phyloP scores from a whole-genome alignment of 208 protist genomes.

The Leishmania amazonensis region DNA sequence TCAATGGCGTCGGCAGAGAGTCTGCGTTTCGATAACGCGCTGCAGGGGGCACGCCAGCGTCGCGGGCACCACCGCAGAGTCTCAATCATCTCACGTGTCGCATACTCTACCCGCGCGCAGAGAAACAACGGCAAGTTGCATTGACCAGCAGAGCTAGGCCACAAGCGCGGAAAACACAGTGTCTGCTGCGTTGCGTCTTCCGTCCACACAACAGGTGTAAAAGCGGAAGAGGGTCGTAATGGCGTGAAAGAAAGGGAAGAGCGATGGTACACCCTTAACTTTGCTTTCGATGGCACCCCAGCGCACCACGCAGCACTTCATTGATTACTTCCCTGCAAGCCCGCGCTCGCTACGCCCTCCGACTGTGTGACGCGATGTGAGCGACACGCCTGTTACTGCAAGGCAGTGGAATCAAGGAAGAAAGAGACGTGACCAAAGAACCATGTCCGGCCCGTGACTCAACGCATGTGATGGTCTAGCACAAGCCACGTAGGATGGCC shows the following conservation, averaged over 20 bases:
- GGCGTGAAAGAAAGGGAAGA: background rate
- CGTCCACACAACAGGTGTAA: background rate
- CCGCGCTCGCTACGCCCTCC: background rate
- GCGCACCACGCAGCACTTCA: background rate
- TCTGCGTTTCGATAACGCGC: background rate
- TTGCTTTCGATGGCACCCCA: background rate
- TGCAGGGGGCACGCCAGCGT: background rate
- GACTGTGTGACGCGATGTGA: background rate
- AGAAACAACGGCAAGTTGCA: background rate
- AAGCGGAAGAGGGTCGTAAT: background rate
- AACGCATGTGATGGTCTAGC: background rate
- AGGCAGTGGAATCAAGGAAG: background rate
- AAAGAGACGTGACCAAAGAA: conserved; percentile 6
- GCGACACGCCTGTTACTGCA: background rate
- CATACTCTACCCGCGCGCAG: background rate
- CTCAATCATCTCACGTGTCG: background rate
- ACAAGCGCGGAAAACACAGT: background rate
- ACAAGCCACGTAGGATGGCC: background rate
- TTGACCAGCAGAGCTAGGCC: background rate
- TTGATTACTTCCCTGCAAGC: background rate
- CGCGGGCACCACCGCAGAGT: background rate
- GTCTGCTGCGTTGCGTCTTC: background rate
- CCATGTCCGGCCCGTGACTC: background rate
- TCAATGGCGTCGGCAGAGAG: background rate
- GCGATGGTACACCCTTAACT: too few species aligned